A percentile compares a stretch with the other conserved stretches of the same genome.
Conservation (phyloP, 805 yeast genomes). For the Allodekkera sacchari region DNA sequence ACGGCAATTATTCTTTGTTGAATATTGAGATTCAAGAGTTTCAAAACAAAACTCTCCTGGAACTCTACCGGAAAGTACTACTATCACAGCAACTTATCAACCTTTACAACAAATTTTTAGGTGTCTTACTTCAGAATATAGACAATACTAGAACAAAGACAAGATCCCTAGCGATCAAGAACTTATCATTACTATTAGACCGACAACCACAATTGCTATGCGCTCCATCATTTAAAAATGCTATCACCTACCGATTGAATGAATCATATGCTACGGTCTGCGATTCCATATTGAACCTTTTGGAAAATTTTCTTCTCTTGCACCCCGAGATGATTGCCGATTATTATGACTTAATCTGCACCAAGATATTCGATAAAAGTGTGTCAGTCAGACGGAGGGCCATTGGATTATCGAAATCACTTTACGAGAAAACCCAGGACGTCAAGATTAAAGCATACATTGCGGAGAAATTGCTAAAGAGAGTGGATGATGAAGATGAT, state of each 20-base stretch:
- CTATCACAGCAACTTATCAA: conserved; percentile 25
- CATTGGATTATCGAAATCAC: conserved; percentile 37
- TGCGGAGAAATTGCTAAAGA: conserved; percentile 41
- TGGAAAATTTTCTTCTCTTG: conserved; percentile 38
- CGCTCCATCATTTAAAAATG: conserved; percentile 39
- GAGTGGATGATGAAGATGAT: conserved; percentile 68
- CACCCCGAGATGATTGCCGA: conserved; percentile 38
- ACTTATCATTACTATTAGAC: conserved; percentile 46
- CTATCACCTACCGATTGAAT: conserved; percentile 41
- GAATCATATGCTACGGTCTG: conserved; percentile 67
- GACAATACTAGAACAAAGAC: conserved; percentile 43
- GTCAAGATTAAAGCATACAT: conserved; percentile 30
- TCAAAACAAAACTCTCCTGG: no score
- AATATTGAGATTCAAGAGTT: no score
- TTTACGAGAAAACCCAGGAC: conserved; percentile 33
- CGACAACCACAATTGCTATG: conserved; percentile 44
- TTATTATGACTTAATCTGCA: conserved; percentile 42
- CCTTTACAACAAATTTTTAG: conserved; percentile 46
- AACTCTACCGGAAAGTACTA: conserved; percentile 17
- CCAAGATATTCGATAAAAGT: conserved; percentile 49
- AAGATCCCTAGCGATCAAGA: conserved; percentile 57
- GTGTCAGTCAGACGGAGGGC: conserved; percentile 58
- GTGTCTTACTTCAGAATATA: conserved; percentile 38
- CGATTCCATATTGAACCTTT: conserved; percentile 66
- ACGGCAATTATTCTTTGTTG: no score